Evolutionary conservation across 345 rosid species (phyloP), one percentile per base, ranked within the genome.

Genomic region (Ceriops decandra): DNA sequence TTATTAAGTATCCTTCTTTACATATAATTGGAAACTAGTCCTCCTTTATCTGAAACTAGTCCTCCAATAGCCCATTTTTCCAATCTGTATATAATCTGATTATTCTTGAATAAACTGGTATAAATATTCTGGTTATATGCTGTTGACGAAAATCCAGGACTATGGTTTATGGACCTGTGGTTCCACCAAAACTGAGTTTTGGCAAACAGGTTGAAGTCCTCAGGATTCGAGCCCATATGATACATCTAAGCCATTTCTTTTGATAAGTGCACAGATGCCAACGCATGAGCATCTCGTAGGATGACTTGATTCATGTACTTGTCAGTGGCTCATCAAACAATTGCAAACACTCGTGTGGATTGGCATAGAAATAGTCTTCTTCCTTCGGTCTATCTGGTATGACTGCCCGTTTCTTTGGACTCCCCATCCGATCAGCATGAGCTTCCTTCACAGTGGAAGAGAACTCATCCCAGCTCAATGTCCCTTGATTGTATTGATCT

Each of bases 331-430:
- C 93, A 81, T 88, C 95, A 65, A 84, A 81, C 74, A 85, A 80
- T 81, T 85, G 90, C 78, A 95, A 78, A 63, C 99, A 95, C 80
- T 95, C 99, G 15, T 83, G 85, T 11, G 99, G 99, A 80, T 95
- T 91, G 63, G 99, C 79, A 59, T 95, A 95, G 80, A 95, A 95
- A 68, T 86, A 86, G 72, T 95, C 99, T 83, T 95, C 99, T 78
- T 91, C 99, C 82, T 95, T 95, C 0, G 97, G 99, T 82, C 81
- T 88, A 63, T 91, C 96, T 0, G 87, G 86, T 68, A 88, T 74
- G 70, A 85, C 79, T 35, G 71, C 59, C 47, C 97, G 87, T 31
- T 51, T 72, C 81, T 67, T 91, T 0, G 97, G 97, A 65, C 81
- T 87, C 20, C 96, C 96, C 89, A 87, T 89, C 56, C 90, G 82